Evolutionary conservation across 495 filamentous ascomycete species (phyloP).

Genomic region (Podospora fimiseda): DNA sequence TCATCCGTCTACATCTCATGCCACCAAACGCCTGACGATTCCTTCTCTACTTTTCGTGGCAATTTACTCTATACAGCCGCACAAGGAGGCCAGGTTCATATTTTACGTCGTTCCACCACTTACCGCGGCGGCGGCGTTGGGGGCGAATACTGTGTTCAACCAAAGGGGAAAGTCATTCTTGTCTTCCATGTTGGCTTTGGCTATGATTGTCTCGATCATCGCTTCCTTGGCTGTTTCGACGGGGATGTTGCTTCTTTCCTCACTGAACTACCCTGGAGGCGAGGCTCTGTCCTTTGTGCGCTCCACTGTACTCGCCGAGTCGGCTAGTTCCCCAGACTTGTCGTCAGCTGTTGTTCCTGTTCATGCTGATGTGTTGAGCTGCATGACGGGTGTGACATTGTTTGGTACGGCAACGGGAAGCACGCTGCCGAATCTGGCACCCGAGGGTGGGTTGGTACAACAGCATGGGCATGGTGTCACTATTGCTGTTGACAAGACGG

Average conservation of each 20-base stretch:
- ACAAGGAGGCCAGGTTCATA: conserved; percentile 97
- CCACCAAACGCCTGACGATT: conserved; percentile 49
- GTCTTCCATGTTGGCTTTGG: conserved; percentile 51
- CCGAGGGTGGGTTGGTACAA: not conserved
- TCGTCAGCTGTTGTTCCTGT: conserved; percentile 38
- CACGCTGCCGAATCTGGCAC: not conserved
- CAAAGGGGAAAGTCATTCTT: conserved; percentile 51
- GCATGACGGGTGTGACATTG: conserved; percentile 89
- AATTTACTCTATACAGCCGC: conserved; percentile 77
- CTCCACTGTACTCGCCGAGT: conserved; percentile 33
- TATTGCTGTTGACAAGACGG: conserved; percentile 56
- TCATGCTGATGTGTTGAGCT: conserved; percentile 80
- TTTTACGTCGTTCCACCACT: conserved; percentile 78
- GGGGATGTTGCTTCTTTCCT: conserved; percentile 61
- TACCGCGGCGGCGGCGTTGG: conserved; percentile 69
- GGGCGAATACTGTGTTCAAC: conserved; percentile 67
- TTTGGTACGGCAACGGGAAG: conserved; percentile 48
- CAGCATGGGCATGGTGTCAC: conserved; percentile 13
- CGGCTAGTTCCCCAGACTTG: conserved; percentile 22
- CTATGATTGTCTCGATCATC: conserved; percentile 51
- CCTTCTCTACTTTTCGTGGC: conserved; percentile 67
- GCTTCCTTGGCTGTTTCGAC: conserved; percentile 53
- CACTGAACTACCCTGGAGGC: conserved; percentile 86
- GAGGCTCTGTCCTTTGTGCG: conserved; percentile 56
- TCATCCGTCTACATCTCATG: conserved; percentile 37